These are phyloP conservation scores for Fusarium sp. DNA, from an alignment of 2,329 filamentous ascomycete species.

Conservation along the genomic window DNA sequence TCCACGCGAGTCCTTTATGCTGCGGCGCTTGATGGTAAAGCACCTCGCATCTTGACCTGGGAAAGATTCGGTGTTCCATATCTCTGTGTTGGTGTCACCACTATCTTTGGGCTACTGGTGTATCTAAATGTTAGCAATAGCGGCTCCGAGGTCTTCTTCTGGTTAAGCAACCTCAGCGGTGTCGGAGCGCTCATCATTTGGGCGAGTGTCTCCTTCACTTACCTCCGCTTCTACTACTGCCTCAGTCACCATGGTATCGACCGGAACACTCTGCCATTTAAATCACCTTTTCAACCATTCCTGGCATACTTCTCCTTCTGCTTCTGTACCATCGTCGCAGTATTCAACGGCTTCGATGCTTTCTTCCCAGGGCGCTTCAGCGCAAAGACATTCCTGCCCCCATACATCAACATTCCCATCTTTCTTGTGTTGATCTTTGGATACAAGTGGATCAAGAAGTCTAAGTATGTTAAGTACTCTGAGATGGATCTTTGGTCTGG, in stretches of 20 bases:
- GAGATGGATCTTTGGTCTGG: conserved; percentile 31
- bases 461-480: conserved; percentile 22
- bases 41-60: conserved; percentile 43
- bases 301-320: conserved; percentile 69
- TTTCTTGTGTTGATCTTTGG: conserved; percentile 66
- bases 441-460: conserved; percentile 59
- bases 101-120: conserved; percentile 1
- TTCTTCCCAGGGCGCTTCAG: conserved; percentile 75
- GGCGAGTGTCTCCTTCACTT: conserved; percentile 61
- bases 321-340: conserved; percentile 67
- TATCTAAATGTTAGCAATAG: conserved; percentile 42
- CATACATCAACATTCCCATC: conserved; percentile 71
- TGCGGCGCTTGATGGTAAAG: conserved; percentile 73
- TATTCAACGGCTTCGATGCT: conserved; percentile 80
- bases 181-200: conserved; percentile 48
- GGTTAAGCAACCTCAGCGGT: conserved; percentile 25
- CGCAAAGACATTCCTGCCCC: conserved; percentile 69
- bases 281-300: conserved; percentile 67
- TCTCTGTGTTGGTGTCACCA: conserved; percentile 12
- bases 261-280: conserved; percentile 59
- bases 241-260: conserved; percentile 61
- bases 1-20: conserved; percentile 76
- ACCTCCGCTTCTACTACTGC: conserved; percentile 51
- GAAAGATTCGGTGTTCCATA: conserved; percentile 28
- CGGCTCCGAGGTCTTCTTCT: conserved; percentile 25